Evolutionary conservation across 2,329 filamentous ascomycete species (phyloP).

Genomic region (Colletotrichum truncatum): DNA sequence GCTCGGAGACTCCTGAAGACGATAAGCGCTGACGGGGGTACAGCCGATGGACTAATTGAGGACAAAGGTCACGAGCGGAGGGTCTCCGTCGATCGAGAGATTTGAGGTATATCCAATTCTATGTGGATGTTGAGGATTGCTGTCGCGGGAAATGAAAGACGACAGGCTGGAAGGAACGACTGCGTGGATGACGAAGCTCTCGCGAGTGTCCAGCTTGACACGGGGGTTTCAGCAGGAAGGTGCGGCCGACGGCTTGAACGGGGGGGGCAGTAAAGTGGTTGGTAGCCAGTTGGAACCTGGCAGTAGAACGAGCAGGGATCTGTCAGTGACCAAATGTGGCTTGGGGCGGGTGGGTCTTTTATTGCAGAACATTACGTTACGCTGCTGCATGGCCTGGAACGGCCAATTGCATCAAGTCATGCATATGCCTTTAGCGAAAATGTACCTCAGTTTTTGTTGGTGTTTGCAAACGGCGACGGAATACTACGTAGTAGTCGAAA

Average conservation of each 20-base stretch:
- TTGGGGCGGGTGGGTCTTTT: constrained; percentile 10
- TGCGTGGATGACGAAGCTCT: constrained; percentile 33
- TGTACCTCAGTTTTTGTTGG: background rate
- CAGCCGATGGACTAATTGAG: background rate
- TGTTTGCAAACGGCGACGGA: background rate
- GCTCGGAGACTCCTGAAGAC: constrained; percentile 22
- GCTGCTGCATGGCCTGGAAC: constrained; percentile 23
- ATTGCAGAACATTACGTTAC: constrained; percentile 28
- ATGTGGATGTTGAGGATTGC: background rate
- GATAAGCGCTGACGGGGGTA: background rate
- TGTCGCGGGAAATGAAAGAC: background rate
- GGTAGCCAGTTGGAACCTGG: constrained; percentile 29
- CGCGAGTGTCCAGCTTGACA: constrained; percentile 33
- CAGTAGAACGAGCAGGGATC: constrained; percentile 24
- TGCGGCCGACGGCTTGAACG: constrained; percentile 29
- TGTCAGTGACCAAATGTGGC: constrained; percentile 18
- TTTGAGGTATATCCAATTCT: background rate
- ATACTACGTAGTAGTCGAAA: background rate
- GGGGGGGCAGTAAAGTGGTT: constrained; percentile 21
- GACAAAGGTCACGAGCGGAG: constrained; percentile 12
- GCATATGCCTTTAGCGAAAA: constrained; percentile 23
- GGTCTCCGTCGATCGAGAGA: constrained; percentile 13
- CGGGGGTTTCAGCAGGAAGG: constrained; percentile 31
- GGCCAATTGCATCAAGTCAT: constrained; percentile 19
- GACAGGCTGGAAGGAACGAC: constrained; percentile 17